Evolutionary conservation across 129 eudicot genomes (phyloP), one percentile per base, ranked within the genome.

Genomic region (Logfia minima): DNA sequence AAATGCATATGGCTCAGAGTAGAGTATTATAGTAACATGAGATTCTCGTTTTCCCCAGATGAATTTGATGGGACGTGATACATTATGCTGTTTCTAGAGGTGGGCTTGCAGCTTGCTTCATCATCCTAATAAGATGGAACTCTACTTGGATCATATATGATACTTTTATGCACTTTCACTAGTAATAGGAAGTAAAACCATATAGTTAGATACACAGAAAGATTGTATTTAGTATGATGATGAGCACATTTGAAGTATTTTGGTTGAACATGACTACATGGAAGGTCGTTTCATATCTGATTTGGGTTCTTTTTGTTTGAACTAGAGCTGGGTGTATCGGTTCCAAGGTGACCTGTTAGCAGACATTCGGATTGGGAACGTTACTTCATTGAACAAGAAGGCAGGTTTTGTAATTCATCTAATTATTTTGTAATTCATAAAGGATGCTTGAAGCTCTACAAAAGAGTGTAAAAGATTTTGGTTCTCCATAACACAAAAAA

Each of bases 51-150:
- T 92, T 83, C 80, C 75, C 92, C 98, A 92, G 98, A 92, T 92
- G 92, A 90, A 81, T 81, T 64, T 87, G 98, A 92, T 85, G 98
- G 98, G 58, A 92, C 96, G 98, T 92, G 96, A 92, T 70, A 89
- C 77, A 80, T 66, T 80, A 35, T 84, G 85, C 88, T 67, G 83
- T 82, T 81, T 79, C 79, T 81, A 76, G 84, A 90, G 96, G 89
- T 83, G 88, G 90, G 86, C 85, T 68, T 80, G 75, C 83, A 52
- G 85, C 85, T 68, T 80, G 75, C 83, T 59, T 82, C 75, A 77
- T 84, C 84, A 65, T 85, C 85, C 74, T 79, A 80, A 74, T 83
- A 79, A 71, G 76, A 77, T 26, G 79, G 71, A 79, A 62, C 72
- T 65, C 79, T 76, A 74, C 68, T 56, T 75, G 34, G 82, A 60